Conservation (phyloP, 2,329 filamentous ascomycete species). For the Talaromyces sp. region DNA sequence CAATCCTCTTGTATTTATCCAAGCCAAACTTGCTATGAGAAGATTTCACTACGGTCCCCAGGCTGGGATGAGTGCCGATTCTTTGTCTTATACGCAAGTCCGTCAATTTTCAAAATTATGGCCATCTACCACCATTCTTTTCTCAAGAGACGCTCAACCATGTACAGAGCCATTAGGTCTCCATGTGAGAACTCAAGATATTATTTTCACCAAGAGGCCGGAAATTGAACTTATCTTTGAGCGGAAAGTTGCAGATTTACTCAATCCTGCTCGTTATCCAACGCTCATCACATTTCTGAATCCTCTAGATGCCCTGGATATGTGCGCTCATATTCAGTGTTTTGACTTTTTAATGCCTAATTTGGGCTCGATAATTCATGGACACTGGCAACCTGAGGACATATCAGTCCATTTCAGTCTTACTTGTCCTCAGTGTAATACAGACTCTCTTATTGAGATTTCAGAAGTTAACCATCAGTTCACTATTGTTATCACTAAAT, state of each 20-base stretch:
- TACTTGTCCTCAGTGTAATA: conserved; percentile 8
- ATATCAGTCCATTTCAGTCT: neutral
- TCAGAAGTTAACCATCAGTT: neutral
- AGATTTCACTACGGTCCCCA: conserved; percentile 7
- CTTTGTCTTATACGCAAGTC: conserved; percentile 39
- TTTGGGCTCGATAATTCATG: too few species aligned
- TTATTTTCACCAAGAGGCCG: conserved; percentile 1
- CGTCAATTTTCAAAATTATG: neutral
- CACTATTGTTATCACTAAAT: conserved; percentile 12
- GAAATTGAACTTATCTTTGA: too few species aligned
- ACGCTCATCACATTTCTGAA: neutral
- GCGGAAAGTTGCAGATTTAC: too few species aligned
- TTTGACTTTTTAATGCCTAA: too few species aligned
- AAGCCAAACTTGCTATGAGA: conserved; percentile 13
- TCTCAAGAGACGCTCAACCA: conserved; percentile 12
- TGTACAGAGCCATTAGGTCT: conserved; percentile 10
- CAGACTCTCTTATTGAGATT: conserved; percentile 5
- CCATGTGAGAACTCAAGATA: conserved; percentile 15
- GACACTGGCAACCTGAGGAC: neutral
- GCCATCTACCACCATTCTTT: conserved; percentile 4
- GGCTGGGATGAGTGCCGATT: conserved; percentile 11
- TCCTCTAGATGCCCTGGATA: too few species aligned
- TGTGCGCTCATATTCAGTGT: too few species aligned
- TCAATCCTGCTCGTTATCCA: too few species aligned
- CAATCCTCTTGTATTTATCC: conserved; percentile 10